Evolutionary conservation across 108 stramenopile species (phyloP).

Genomic region (Discostella stelligeroides): DNA sequence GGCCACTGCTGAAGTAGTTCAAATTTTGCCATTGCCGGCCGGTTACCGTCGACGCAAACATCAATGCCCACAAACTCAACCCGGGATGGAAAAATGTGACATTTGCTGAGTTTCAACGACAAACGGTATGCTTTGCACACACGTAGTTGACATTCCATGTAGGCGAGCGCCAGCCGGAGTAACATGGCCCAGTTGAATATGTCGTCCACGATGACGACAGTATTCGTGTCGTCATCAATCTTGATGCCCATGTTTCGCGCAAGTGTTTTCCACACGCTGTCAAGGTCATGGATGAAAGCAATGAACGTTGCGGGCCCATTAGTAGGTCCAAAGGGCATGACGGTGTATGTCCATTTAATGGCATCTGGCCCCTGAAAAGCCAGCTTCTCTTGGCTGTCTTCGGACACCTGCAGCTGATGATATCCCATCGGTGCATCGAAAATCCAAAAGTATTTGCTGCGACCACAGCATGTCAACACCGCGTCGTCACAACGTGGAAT

Average conservation of each 20-base stretch:
- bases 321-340: slow-evolving; percentile 2
- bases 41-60: no score
- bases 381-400: no score
- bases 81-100: background rate
- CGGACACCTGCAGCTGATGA: background rate
- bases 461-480: background rate
- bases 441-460: background rate
- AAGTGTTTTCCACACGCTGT: background rate
- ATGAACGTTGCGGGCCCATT: no score
- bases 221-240: no score
- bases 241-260: background rate
- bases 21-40: background rate
- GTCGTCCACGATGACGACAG: no score
- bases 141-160: no score
- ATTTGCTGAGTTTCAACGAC: background rate
- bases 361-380: no score
- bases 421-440: background rate
- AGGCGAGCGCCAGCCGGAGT: no score
- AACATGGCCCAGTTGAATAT: no score
- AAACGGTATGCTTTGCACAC: no score
- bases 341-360: background rate
- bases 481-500: slow-evolving; percentile 5
- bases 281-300: slow-evolving; percentile 3
- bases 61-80: background rate
- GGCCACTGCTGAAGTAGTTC: background rate